Percentiles rank a stretch among this genome's conserved stretches.
Conservation (phyloP, 441 rosid genomes). For the Gossypium trilobum region DNA sequence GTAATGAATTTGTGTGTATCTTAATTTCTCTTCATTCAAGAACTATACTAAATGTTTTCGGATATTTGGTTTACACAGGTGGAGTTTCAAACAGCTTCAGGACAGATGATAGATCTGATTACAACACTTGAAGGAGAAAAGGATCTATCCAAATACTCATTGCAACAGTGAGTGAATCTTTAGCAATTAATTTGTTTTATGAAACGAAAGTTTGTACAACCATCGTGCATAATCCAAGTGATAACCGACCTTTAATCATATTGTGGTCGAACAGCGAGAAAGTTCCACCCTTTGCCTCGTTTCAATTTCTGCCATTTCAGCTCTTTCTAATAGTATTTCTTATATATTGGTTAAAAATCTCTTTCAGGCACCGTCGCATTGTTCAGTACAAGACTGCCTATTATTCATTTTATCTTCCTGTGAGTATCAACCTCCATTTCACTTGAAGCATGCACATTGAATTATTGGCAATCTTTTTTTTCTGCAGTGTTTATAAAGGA, state of each 20-base stretch:
- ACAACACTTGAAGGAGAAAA: slow-evolving; percentile 77
- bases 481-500: not conserved
- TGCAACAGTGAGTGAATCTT: slow-evolving; percentile 51
- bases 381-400: slow-evolving; percentile 25
- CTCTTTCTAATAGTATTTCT: not conserved
- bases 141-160: slow-evolving; percentile 61
- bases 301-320: not conserved
- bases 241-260: not conserved
- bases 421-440: slow-evolving; percentile 31
- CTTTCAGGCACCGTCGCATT: slow-evolving; percentile 65
- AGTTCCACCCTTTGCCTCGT: not conserved
- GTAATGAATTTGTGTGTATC: slow-evolving; percentile 24
- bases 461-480: not conserved
- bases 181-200: not conserved
- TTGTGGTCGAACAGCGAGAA: not conserved
- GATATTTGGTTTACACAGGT: slow-evolving; percentile 37
- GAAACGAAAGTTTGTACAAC: not conserved
- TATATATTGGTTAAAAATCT: slow-evolving; percentile 18
- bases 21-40: not conserved
- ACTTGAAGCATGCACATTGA: not conserved
- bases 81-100: slow-evolving; percentile 80
- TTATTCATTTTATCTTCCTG: not conserved
- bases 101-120: slow-evolving; percentile 89
- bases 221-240: not conserved
- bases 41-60: not conserved